Percentiles rank a stretch among this genome's conserved stretches.
These are phyloP conservation scores for Vachellia pachyceras DNA, from an alignment of 306 rosid genomes.

Conservation along the genomic window DNA sequence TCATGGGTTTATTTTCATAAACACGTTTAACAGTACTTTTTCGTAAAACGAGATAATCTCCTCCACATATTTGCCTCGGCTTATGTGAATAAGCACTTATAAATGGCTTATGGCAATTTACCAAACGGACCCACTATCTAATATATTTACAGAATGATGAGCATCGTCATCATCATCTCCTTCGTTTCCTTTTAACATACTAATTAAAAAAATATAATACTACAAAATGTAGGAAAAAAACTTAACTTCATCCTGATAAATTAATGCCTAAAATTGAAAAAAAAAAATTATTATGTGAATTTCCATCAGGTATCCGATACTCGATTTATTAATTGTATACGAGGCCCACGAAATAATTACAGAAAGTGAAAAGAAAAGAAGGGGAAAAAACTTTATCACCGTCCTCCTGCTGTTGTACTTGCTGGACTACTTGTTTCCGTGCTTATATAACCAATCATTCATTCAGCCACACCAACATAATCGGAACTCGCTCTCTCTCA, in stretches of 20 bases:
- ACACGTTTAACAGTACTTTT: too few species aligned
- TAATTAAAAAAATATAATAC: neutral
- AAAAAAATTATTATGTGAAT: neutral
- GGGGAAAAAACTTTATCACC: neutral
- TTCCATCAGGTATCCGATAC: neutral
- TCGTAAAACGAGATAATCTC: too few species aligned
- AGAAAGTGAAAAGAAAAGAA: neutral
- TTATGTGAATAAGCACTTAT: too few species aligned
- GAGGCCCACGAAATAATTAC: neutral
- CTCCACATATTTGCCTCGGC: too few species aligned
- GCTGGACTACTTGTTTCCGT: neutral
- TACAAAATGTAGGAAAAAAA: neutral
- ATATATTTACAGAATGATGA: neutral
- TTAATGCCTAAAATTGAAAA: neutral
- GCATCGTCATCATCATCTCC: too few species aligned
- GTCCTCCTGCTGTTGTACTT: neutral
- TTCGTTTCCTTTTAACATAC: neutral
- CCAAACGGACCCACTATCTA: too few species aligned
- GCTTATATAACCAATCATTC: neutral
- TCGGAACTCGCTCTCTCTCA: neutral
- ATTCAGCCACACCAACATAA: neutral
- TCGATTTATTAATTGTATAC: neutral
- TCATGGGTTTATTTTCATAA: too few species aligned
- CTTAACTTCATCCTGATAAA: neutral
- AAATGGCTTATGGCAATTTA: too few species aligned